Base-by-base conservation (phyloP, 2,329 filamentous ascomycete species). In the Clarireedia homoeocarpa region DNA sequence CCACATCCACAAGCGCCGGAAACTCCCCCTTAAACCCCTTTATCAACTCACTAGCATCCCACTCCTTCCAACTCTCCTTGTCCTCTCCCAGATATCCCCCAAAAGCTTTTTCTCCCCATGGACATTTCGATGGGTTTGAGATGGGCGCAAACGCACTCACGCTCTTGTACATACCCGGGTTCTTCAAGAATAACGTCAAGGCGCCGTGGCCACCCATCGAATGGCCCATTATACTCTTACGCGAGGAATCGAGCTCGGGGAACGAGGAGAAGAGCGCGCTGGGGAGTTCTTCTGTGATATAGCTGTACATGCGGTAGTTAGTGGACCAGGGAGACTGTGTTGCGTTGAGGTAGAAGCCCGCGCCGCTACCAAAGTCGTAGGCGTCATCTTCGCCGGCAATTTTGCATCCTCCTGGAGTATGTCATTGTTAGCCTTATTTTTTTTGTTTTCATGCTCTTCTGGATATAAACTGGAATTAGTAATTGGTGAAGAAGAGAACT, bases 121-220 rank as follows among this genome's bases (percentile, higher is more conserved):
- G 89, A 67, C 89, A 95, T 63, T 85, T 83, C 59, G 79, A 78
- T 0, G 92, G 94, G 75, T 97, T 97, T 51, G 84, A 73, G 66
- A 97, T 95, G 20, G 92, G 92, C 49, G 94, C 89, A 69, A 95
- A 95, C 1, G 92, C 92, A 60, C 86, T 91, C 56, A 94, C 90
- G 62, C 84, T 89, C 75, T 86, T 88, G 78, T 95, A 99, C 75
- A 82, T 84, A 61, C 88, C 90, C 0, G 94, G 91, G 74, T 97
- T 87, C 76, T 89, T 92, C 52, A 99, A 79, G 77, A 88, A 97
- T 65, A 97, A 75, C 47, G 91, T 96, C 65, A 99, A 77, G 46
- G 94, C 94, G 61, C 94, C 94, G 72, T 99, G 94, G 0, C 94
- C 94, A 63, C 94, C 94, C 94, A 99, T 99, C 66, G 86, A 91